Evolutionary conservation across 2,329 filamentous ascomycete species (phyloP).

Genomic region (Canariomyces notabilis): DNA sequence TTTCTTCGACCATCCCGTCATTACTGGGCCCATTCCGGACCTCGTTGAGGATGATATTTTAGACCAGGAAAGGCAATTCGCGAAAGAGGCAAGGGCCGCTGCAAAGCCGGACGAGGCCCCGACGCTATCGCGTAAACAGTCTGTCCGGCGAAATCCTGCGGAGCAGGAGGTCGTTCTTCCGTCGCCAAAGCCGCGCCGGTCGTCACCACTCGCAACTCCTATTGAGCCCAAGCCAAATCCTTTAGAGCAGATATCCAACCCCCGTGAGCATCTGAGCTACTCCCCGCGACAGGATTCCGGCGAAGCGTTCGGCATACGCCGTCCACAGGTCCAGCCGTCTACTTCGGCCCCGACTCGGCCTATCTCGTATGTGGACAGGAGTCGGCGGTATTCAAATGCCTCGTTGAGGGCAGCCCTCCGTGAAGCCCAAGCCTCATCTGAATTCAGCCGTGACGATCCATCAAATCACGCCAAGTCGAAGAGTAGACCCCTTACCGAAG

Average conservation of each 20-base stretch:
- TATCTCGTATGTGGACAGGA: slow-evolving; percentile 33
- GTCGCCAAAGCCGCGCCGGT: slow-evolving; percentile 38
- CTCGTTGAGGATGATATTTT: slow-evolving; percentile 72
- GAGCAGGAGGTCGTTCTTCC: slow-evolving; percentile 32
- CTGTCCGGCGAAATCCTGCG: slow-evolving; percentile 37
- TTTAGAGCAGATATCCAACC: slow-evolving; percentile 25
- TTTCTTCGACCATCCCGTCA: slow-evolving; percentile 73
- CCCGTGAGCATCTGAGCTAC: slow-evolving; percentile 33
- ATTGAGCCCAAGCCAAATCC: slow-evolving; percentile 34
- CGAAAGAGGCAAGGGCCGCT: slow-evolving; percentile 33
- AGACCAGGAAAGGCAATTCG: slow-evolving; percentile 31
- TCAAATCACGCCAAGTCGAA: slow-evolving; percentile 28
- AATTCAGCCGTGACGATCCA: slow-evolving; percentile 34
- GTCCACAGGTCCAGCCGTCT: slow-evolving; percentile 42
- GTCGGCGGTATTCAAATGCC: slow-evolving; percentile 37
- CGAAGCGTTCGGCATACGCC: slow-evolving; percentile 49
- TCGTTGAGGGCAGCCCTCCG: slow-evolving; percentile 33
- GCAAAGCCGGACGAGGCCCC: slow-evolving; percentile 31
- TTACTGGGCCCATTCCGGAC: slow-evolving; percentile 72
- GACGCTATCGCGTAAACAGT: slow-evolving; percentile 31
- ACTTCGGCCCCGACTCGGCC: slow-evolving; percentile 45
- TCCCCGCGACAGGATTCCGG: slow-evolving; percentile 43
- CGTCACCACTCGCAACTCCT: slow-evolving; percentile 42
- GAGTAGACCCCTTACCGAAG: slow-evolving; percentile 40
- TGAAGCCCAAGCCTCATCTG: slow-evolving; percentile 32